Percentiles rank a stretch among this genome's conserved stretches.
Evolutionary conservation across 495 filamentous ascomycete genomes (phyloP).

Genomic region (Hypoxylon subgilvum): DNA sequence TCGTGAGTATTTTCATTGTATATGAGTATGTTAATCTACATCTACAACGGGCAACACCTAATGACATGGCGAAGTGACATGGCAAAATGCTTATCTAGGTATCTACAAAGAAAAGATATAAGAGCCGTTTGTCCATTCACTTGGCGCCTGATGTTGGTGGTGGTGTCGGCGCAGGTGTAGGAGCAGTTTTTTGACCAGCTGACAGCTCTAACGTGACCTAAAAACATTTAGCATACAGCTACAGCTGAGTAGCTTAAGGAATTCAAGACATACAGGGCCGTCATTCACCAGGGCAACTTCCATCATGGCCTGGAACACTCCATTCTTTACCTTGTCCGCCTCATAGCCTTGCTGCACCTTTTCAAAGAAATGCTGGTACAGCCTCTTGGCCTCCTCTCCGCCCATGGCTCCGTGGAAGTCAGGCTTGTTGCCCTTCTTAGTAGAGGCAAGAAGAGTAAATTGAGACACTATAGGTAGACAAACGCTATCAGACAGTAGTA

Average conservation of each 20-base stretch:
- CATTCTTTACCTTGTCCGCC: constrained; percentile 84
- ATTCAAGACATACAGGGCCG: constrained; percentile 75
- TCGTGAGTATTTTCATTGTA: background rate
- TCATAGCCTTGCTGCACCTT: constrained; percentile 75
- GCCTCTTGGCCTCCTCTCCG: constrained; percentile 72
- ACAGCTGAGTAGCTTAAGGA: constrained; percentile 21
- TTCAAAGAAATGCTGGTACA: constrained; percentile 84
- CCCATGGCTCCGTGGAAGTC: constrained; percentile 90
- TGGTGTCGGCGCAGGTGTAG: constrained; percentile 8
- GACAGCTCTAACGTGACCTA: constrained; percentile 45
- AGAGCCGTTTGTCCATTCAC: background rate
- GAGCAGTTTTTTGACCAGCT: constrained; percentile 27
- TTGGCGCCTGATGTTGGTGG: constrained; percentile 10
- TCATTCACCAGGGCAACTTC: constrained; percentile 93
- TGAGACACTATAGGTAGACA: constrained; percentile 96
- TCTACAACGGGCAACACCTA: background rate
- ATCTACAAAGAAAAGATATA: background rate
- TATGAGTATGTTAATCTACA: background rate
- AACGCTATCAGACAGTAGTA: background rate
- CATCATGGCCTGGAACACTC: constrained; percentile 99
- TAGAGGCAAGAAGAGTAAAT: constrained; percentile 90
- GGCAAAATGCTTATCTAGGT: background rate
- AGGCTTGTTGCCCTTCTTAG: constrained; percentile 93
- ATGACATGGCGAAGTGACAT: background rate
- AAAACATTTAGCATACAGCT: constrained; percentile 19